Evolutionary conservation across 108 stramenopile species (phyloP).

Genomic region (Cyclostephanos tholiformis): DNA sequence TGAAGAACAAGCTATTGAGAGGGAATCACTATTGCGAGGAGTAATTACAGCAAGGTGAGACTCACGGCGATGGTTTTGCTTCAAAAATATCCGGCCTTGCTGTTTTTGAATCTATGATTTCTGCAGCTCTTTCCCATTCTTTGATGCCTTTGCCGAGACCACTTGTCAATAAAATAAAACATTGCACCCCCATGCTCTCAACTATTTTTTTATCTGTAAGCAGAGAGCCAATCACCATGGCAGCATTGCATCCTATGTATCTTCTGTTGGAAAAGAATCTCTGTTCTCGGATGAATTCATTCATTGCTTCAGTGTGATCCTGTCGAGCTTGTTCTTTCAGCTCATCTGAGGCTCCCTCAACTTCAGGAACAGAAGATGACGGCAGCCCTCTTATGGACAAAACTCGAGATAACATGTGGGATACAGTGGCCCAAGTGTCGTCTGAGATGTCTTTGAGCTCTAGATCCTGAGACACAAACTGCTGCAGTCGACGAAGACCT

Average conservation of each 20-base stretch:
- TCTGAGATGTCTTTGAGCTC: constrained; percentile 56
- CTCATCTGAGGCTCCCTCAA: constrained; percentile 39
- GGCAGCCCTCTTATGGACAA: constrained; percentile 70
- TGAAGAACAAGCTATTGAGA: not conserved
- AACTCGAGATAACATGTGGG: constrained; percentile 82
- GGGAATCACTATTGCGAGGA: not conserved
- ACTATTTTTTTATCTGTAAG: constrained; percentile 65
- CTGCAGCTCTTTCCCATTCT: constrained; percentile 77
- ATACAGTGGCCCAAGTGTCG: constrained; percentile 83
- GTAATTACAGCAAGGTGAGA: constrained; percentile 10
- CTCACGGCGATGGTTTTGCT: constrained; percentile 40
- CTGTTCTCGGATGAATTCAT: constrained; percentile 79
- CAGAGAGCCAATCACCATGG: constrained; percentile 71
- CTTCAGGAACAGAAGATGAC: constrained; percentile 24
- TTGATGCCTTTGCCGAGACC: constrained; percentile 74
- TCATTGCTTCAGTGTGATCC: constrained; percentile 53
- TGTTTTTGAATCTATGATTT: constrained; percentile 44
- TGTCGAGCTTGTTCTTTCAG: constrained; percentile 38
- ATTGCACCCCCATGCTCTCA: constrained; percentile 64
- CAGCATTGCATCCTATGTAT: constrained; percentile 81
- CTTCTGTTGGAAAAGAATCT: constrained; percentile 66
- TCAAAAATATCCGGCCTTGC: constrained; percentile 13
- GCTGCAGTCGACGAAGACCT: constrained; percentile 71
- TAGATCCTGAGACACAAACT: constrained; percentile 75
- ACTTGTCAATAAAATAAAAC: constrained; percentile 73